phyloP scores from a whole-genome alignment of 805 yeast species.

The Candida koratica region DNA sequence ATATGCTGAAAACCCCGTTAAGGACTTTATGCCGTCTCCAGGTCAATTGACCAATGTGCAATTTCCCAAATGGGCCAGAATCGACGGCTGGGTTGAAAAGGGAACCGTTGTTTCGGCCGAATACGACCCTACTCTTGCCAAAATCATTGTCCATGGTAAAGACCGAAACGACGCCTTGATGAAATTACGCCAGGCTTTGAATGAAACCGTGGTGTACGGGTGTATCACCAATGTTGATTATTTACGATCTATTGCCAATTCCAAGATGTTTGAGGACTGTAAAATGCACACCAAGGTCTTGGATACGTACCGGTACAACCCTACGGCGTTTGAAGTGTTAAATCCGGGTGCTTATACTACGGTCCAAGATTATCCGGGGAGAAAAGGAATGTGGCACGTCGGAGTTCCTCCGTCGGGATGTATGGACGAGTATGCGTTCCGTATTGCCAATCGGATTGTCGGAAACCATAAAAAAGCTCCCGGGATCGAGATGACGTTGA shows the following conservation, averaged over 20 bases:
- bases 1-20: slow-evolving; percentile 95
- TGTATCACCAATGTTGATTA: slow-evolving; percentile 89
- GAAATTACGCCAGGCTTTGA: slow-evolving; percentile 73
- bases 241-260: slow-evolving; percentile 76
- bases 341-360: slow-evolving; percentile 79
- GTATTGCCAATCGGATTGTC: slow-evolving; percentile 85
- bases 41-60: slow-evolving; percentile 83
- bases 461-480: slow-evolving; percentile 83
- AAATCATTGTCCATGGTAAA: slow-evolving; percentile 90
- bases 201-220: slow-evolving; percentile 85
- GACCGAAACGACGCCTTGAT: slow-evolving; percentile 81
- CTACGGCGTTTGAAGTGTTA: slow-evolving; percentile 79
- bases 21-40: slow-evolving; percentile 93
- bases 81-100: slow-evolving; percentile 89
- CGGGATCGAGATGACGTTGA: slow-evolving; percentile 83
- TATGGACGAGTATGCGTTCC: slow-evolving; percentile 89
- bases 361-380: slow-evolving; percentile 96
- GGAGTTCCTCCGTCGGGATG: slow-evolving; percentile 99
- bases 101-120: slow-evolving; percentile 89
- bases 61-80: slow-evolving; percentile 89
- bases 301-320: slow-evolving; percentile 73
- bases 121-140: slow-evolving; percentile 94
- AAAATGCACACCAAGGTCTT: slow-evolving; percentile 83
- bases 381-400: slow-evolving; percentile 79
- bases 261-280: slow-evolving; percentile 79